Conservation (phyloP, 2,329 filamentous ascomycete species). For the Phialophora expanda region DNA sequence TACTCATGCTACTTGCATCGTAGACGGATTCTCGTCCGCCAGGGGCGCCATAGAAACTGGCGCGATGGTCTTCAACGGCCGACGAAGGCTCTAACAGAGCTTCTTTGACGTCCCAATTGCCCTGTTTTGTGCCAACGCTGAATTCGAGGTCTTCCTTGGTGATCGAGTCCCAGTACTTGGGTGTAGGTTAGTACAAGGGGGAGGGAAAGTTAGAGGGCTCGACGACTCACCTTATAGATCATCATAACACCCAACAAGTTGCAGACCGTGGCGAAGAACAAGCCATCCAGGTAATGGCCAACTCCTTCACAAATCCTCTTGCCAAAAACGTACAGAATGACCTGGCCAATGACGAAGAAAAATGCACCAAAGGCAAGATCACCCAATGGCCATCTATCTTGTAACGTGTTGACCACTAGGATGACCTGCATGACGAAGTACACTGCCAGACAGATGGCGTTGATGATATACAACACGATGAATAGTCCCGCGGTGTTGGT, state of each 20-base stretch:
- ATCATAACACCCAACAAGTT: slow-evolving; percentile 98
- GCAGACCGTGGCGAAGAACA: slow-evolving; percentile 93
- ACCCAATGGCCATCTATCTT: slow-evolving; percentile 93
- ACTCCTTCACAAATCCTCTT: slow-evolving; percentile 80
- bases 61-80: slow-evolving; percentile 66
- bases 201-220: slow-evolving; percentile 5
- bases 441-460: slow-evolving; percentile 81
- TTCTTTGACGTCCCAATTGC: slow-evolving; percentile 99
- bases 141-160: slow-evolving; percentile 98
- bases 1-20: slow-evolving; percentile 55
- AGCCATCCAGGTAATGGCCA: slow-evolving; percentile 89
- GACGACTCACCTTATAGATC: slow-evolving; percentile 86
- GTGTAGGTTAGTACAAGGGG: slow-evolving; percentile 41
- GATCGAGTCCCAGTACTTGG: slow-evolving; percentile 97
- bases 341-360: slow-evolving; percentile 90
- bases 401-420: slow-evolving; percentile 84
- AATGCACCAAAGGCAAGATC: slow-evolving; percentile 89
- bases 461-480: slow-evolving; percentile 88
- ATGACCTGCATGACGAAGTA: slow-evolving; percentile 88
- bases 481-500: slow-evolving; percentile 88
- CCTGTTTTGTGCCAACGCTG: slow-evolving; percentile 90
- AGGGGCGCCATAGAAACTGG: slow-evolving; percentile 27
- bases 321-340: slow-evolving; percentile 89
- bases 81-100: slow-evolving; percentile 67
- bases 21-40: slow-evolving; percentile 67